Evolutionary conservation across 768 basidiomycete species (phyloP).

Genomic region (Collybiopsis confluens): DNA sequence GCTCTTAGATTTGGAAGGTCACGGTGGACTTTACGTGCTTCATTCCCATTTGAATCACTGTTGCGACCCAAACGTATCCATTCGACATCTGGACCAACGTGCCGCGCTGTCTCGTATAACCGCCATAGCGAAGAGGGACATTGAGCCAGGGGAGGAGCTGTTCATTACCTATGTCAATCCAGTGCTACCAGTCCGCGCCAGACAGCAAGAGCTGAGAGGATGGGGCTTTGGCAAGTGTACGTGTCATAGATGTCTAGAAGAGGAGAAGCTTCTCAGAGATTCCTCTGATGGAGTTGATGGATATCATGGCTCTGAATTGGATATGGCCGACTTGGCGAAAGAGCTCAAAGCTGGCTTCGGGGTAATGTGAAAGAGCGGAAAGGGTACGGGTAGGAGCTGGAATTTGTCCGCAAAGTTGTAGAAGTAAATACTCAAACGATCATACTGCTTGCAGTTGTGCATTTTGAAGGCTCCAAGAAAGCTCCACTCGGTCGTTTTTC

Average conservation of each 20-base stretch:
- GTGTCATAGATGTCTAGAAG: slow-evolving; percentile 65
- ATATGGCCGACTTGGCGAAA: slow-evolving; percentile 46
- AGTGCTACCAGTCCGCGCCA: slow-evolving; percentile 36
- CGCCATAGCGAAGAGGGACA: slow-evolving; percentile 59
- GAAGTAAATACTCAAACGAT: no score
- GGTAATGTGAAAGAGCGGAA: slow-evolving; percentile 39
- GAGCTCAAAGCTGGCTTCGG: slow-evolving; percentile 67
- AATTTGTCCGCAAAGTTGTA: no score
- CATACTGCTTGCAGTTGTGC: no score
- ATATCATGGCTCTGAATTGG: slow-evolving; percentile 16
- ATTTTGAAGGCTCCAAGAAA: no score
- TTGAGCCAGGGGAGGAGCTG: slow-evolving; percentile 72
- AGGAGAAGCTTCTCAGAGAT: slow-evolving; percentile 31
- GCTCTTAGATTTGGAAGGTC: slow-evolving; percentile 67
- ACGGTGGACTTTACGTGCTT: slow-evolving; percentile 80
- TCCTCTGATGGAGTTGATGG: background rate
- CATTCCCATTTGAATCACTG: slow-evolving; percentile 88
- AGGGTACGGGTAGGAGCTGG: no score
- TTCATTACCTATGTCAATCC: slow-evolving; percentile 79
- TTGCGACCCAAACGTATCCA: slow-evolving; percentile 76
- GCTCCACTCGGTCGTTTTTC: no score
- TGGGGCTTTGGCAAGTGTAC: slow-evolving; percentile 76
- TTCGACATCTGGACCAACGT: slow-evolving; percentile 70
- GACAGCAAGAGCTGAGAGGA: slow-evolving; percentile 51
- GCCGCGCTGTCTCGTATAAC: slow-evolving; percentile 72